Conservation (phyloP, 305 asterid species). For the Plantago coronopus region DNA sequence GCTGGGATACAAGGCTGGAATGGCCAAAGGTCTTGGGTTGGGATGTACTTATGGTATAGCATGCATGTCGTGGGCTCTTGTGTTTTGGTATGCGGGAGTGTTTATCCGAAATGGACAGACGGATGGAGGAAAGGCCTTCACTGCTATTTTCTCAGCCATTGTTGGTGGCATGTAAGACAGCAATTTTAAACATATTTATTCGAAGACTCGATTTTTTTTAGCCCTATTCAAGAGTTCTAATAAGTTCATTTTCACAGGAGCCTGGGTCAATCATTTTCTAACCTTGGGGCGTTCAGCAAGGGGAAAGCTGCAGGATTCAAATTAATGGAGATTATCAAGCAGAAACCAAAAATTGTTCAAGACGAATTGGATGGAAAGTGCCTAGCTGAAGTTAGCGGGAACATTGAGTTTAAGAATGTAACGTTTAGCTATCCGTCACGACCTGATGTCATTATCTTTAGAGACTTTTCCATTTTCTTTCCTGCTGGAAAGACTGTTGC, state of each 20-base stretch:
- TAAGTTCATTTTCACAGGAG: slow-evolving; percentile 55
- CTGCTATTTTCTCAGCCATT: slow-evolving; percentile 94
- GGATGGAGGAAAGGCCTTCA: slow-evolving; percentile 96
- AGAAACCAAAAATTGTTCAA: slow-evolving; percentile 73
- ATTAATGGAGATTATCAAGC: slow-evolving; percentile 83
- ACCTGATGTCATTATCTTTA: slow-evolving; percentile 86
- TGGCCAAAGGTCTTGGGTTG: slow-evolving; percentile 97
- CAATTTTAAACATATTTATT: neutral
- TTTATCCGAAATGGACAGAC: slow-evolving; percentile 83
- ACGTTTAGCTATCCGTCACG: slow-evolving; percentile 93
- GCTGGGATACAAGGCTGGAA: slow-evolving; percentile 96
- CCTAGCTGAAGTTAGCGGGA: slow-evolving; percentile 58
- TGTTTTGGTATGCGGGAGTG: slow-evolving; percentile 98
- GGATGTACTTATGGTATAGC: slow-evolving; percentile 98
- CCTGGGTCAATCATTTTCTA: slow-evolving; percentile 95
- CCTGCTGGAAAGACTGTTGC: slow-evolving; percentile 97
- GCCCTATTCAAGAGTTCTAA: slow-evolving; percentile 9
- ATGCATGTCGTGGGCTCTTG: slow-evolving; percentile 99
- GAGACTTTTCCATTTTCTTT: slow-evolving; percentile 86
- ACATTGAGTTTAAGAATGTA: slow-evolving; percentile 84
- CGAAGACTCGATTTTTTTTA: neutral
- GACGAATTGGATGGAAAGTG: slow-evolving; percentile 51
- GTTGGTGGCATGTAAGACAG: slow-evolving; percentile 94
- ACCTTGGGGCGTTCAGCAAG: slow-evolving; percentile 93
- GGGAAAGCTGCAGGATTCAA: slow-evolving; percentile 96